Conservation (phyloP, 2,329 filamentous ascomycete genomes). For the Mollisia scopiformis region DNA sequence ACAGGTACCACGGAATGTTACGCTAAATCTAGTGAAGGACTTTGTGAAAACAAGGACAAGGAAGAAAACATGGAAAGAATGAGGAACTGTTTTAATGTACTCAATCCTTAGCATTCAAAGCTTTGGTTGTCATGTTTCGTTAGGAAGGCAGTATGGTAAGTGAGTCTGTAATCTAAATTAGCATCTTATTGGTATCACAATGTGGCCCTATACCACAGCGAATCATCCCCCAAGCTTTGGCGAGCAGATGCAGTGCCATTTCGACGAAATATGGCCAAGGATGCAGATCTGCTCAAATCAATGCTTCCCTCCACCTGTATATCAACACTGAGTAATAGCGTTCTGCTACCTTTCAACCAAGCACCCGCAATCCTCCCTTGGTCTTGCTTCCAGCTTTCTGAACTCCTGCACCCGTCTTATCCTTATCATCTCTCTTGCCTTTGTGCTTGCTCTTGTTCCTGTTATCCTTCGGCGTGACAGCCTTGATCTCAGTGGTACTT, state of each 20-base stretch:
- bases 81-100: too few relatives aligned
- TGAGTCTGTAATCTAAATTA: not conserved
- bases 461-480: slow-evolving; percentile 68
- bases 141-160: too few relatives aligned
- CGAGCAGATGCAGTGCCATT: not conserved
- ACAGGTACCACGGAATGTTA: too few relatives aligned
- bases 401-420: slow-evolving; percentile 51
- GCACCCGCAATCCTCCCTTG: slow-evolving; percentile 64
- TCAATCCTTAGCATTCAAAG: too few relatives aligned
- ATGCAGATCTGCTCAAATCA: too few relatives aligned
- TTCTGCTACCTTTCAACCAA: slow-evolving; percentile 48
- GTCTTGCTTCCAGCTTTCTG: slow-evolving; percentile 68
- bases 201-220: not conserved
- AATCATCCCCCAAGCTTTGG: not conserved
- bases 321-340: not conserved
- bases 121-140: too few relatives aligned
- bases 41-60: too few relatives aligned
- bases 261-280: not conserved
- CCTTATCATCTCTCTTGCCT: slow-evolving; percentile 41
- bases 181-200: not conserved
- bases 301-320: too few relatives aligned
- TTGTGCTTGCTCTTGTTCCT: slow-evolving; percentile 48
- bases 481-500: slow-evolving; percentile 89
- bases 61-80: too few relatives aligned
- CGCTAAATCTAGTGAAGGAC: too few relatives aligned